These are phyloP conservation scores for Protomyces inouyei DNA, from an alignment of 1,139 yeast genomes.

Conservation along the genomic window DNA sequence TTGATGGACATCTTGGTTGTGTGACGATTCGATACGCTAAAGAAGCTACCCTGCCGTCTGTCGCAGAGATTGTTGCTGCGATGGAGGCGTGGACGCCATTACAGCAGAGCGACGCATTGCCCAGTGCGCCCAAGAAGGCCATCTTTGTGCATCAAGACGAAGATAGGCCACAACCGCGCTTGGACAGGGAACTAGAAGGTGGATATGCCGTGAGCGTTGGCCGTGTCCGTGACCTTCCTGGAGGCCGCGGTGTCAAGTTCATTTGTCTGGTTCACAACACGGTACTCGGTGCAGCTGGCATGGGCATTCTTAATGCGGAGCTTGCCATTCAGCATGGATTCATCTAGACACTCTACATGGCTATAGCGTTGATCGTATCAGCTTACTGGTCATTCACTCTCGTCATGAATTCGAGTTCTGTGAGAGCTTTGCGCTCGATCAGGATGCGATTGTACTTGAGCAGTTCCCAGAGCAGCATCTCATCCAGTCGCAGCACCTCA, in stretches of 20 bases:
- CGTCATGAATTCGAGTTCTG: constrained; percentile 12
- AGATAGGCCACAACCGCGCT: constrained; percentile 96
- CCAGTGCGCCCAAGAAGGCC: constrained; percentile 87
- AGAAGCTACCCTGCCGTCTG: constrained; percentile 56
- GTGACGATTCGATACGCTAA: constrained; percentile 77
- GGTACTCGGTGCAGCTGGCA: constrained; percentile 97
- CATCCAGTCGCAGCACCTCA: constrained; percentile 17
- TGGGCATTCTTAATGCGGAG: constrained; percentile 96
- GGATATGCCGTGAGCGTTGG: constrained; percentile 97
- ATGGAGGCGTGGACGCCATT: constrained; percentile 77
- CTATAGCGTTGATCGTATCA: neutral
- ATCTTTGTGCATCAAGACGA: constrained; percentile 85
- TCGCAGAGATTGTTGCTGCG: constrained; percentile 69
- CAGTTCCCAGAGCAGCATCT: constrained; percentile 19
- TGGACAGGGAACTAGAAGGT: constrained; percentile 90
- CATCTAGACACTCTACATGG: constrained; percentile 45
- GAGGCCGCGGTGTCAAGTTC: constrained; percentile 84
- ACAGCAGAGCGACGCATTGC: constrained; percentile 70
- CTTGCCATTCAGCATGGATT: constrained; percentile 70
- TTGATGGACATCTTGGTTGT: constrained; percentile 97
- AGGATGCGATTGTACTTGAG: constrained; percentile 19
- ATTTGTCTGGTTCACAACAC: constrained; percentile 95
- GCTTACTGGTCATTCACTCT: neutral
- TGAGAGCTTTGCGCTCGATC: constrained; percentile 17
- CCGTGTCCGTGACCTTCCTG: constrained; percentile 62